Evolutionary conservation across 371 early-diverging fungal species (phyloP).

Genomic region (Mortierella sp.): DNA sequence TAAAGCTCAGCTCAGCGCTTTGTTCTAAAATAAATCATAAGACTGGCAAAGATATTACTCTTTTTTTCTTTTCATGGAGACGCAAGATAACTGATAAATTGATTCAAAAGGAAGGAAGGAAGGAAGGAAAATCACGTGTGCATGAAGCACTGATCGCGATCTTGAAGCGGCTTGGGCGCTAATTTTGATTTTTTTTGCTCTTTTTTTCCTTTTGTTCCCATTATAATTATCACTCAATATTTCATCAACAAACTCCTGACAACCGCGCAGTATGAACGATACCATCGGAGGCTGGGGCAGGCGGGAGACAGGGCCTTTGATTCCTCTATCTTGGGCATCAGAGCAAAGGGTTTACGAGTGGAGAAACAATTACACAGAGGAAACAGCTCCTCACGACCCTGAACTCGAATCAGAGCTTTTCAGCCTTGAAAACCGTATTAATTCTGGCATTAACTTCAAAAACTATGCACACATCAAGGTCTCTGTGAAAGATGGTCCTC

Average conservation of each 20-base stretch:
- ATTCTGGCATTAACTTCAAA: constrained; percentile 42
- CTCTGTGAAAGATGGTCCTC: constrained; percentile 22
- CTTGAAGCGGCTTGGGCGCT: too few relatives aligned
- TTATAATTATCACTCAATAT: not conserved
- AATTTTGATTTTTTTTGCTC: too few relatives aligned
- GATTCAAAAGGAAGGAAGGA: constrained; percentile 63
- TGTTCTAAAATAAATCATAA: not conserved
- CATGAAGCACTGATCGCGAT: too few relatives aligned
- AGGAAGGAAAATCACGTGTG: too few relatives aligned
- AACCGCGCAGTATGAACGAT: constrained; percentile 6
- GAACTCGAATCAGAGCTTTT: constrained; percentile 38
- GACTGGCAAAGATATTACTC: not conserved
- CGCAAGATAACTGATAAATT: constrained; percentile 82
- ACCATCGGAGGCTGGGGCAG: constrained; percentile 35
- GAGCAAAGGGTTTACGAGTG: constrained; percentile 46
- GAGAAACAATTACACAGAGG: constrained; percentile 22
- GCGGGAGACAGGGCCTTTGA: not conserved
- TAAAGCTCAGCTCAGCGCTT: constrained; percentile 4
- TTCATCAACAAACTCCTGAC: not conserved
- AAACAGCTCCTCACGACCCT: constrained; percentile 20
- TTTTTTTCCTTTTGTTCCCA: too few relatives aligned
- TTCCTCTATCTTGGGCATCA: constrained; percentile 26
- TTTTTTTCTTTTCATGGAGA: constrained; percentile 58
- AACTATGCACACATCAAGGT: constrained; percentile 26
- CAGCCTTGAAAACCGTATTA: constrained; percentile 15